Evolutionary conservation across 345 rosid genomes (phyloP).

Genomic region (Diplotaxis tenuifolia): DNA sequence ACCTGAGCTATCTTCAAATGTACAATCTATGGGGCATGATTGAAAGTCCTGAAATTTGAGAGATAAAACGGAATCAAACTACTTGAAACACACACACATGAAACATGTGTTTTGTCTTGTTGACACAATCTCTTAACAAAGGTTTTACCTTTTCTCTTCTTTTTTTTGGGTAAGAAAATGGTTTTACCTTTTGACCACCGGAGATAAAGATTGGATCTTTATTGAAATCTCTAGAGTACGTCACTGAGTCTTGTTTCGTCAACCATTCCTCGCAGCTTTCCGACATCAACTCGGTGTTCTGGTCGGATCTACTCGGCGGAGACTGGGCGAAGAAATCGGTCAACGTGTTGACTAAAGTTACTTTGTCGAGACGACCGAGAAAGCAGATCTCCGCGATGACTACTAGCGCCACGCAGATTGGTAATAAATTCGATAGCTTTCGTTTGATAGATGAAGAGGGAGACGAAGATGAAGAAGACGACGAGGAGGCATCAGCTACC

Average conservation of each 20-base stretch:
- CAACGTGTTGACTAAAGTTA: slow-evolving; percentile 64
- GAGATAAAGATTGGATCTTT: slow-evolving; percentile 66
- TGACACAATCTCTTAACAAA: background rate
- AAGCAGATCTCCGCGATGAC: slow-evolving; percentile 74
- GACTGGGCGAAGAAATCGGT: slow-evolving; percentile 55
- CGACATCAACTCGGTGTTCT: slow-evolving; percentile 20
- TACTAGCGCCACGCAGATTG: slow-evolving; percentile 63
- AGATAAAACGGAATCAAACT: background rate
- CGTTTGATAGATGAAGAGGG: slow-evolving; percentile 35
- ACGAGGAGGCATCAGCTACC: slow-evolving; percentile 34
- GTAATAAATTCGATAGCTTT: slow-evolving; percentile 63
- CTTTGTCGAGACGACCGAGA: slow-evolving; percentile 77
- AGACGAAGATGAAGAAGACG: slow-evolving; percentile 10
- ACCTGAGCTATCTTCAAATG: slow-evolving; percentile 47
- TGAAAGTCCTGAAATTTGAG: slow-evolving; percentile 51
- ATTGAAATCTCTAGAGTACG: slow-evolving; percentile 66
- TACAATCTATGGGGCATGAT: slow-evolving; percentile 69
- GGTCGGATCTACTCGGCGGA: slow-evolving; percentile 9
- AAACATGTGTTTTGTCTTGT: background rate
- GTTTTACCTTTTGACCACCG: slow-evolving; percentile 51
- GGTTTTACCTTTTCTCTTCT: too few relatives aligned
- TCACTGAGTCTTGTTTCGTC: slow-evolving; percentile 62
- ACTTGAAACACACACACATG: background rate
- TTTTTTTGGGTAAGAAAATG: too few relatives aligned
- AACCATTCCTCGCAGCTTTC: slow-evolving; percentile 79